A percentile compares a stretch with the other conserved stretches of the same genome.
Evolutionary conservation across 352 stramenopile species (phyloP).

Genomic region (Plasmopara viticola): DNA sequence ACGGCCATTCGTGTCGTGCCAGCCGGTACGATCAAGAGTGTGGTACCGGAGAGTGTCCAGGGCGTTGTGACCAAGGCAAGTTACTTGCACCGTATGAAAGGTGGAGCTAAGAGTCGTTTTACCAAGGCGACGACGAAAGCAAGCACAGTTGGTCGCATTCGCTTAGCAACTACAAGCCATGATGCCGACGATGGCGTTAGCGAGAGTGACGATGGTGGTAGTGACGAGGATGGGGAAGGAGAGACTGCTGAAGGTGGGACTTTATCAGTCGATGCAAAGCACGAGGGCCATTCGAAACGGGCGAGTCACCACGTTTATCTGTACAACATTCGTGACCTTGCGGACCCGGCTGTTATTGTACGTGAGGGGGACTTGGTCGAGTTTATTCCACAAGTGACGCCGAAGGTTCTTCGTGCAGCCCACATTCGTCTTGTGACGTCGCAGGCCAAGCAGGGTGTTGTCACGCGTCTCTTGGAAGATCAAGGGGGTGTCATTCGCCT

Average conservation of each 20-base stretch:
- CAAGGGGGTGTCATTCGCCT: conserved; percentile 51
- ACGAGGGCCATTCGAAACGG: conserved; percentile 19
- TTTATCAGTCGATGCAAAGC: conserved; percentile 5
- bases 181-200: conserved; percentile 20
- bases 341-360: conserved; percentile 43
- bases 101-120: conserved; percentile 25
- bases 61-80: conserved; percentile 62
- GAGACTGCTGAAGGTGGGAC: conserved; percentile 14
- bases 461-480: conserved; percentile 43
- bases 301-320: conserved; percentile 23
- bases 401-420: conserved; percentile 45
- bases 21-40: conserved; percentile 50
- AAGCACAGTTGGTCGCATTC: conserved; percentile 57
- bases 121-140: conserved; percentile 33
- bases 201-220: conserved; percentile 17
- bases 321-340: conserved; percentile 69
- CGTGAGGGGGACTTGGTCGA: conserved; percentile 69
- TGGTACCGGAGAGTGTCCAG: conserved; percentile 27
- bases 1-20: conserved; percentile 43
- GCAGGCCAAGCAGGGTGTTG: conserved; percentile 53
- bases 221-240: conserved; percentile 20
- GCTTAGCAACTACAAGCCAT: conserved; percentile 15
- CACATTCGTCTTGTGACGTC: conserved; percentile 50
- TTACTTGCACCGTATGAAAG: conserved; percentile 46
- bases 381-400: conserved; percentile 40